Base-by-base conservation (phyloP, 805 yeast genomes). In the Candida krabiensis region DNA sequence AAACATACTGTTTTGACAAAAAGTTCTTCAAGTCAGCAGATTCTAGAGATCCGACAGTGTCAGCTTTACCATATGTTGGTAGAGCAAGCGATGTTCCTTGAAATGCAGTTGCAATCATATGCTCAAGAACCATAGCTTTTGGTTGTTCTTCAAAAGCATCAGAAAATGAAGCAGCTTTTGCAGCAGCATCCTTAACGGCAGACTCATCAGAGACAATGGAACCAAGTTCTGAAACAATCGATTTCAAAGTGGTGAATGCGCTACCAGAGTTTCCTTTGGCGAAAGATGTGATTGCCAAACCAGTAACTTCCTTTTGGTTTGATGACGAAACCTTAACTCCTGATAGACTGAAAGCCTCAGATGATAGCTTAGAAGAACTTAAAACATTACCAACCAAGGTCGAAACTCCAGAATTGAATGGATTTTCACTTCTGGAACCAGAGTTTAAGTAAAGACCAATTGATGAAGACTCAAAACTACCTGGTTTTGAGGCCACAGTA, bases 351-450 rank as follows among this genome's bases (percentile, higher is more conserved):
- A 61, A 60, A 24, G 61, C 56, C 25, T 67, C 65, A 17, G 41
- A 34, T 17, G 70, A 56, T 29, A 42, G 35, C 42, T 60, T 54
- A 21, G 67, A 53, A 9, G 60, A 51, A 26, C 63, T 59, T 57
- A 83, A 67, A 17, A 75, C 62, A 43, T 72, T 66, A 60, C 83
- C 68, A 49, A 79, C 70, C 52, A 86, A 66, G 46, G 83, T 76
- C 38, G 91, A 77, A 37, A 82, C 79, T 77, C 95, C 95, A 53
- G 86, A 85, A 70, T 80, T 83, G 77, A 79, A 84, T 30, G 86
- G 72, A 66, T 82, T 84, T 65, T 86, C 95, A 37, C 84, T 64
- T 61, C 89, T 71, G 34, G 91, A 79, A 62, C 95, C 95, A 35
- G 89, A 85, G 50, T 83, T 84, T 59, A 73, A 69, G 62, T 73